Conservation (phyloP, 164 flowering plant species). For the Euptelea pleiosperma region DNA sequence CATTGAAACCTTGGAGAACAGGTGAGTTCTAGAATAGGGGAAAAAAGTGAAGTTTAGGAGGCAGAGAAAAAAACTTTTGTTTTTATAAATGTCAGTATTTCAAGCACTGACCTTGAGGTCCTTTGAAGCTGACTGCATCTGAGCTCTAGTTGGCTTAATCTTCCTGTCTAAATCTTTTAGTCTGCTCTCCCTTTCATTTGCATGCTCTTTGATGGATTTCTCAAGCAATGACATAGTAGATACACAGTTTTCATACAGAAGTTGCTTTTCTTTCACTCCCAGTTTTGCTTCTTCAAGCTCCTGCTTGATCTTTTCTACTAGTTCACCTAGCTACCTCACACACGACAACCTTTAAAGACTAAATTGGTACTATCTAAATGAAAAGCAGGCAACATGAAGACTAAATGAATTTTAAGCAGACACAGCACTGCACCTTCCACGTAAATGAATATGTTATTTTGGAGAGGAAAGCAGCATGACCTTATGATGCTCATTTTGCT, state of each 20-base stretch:
- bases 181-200: slow-evolving; percentile 58
- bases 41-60: background rate
- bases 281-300: slow-evolving; percentile 76
- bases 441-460: background rate
- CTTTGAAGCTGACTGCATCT: slow-evolving; percentile 76
- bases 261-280: slow-evolving; percentile 53
- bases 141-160: slow-evolving; percentile 55
- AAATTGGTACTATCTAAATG: background rate
- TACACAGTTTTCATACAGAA: slow-evolving; percentile 44
- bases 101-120: slow-evolving; percentile 66
- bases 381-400: background rate
- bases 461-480: slow-evolving; percentile 29
- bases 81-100: background rate
- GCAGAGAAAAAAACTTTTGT: background rate
- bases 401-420: background rate
- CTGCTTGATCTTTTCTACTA: slow-evolving; percentile 67
- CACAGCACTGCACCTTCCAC: background rate
- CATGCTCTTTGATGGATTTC: slow-evolving; percentile 71
- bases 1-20: too few relatives aligned
- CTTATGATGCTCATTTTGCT: slow-evolving; percentile 98
- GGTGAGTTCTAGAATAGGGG: too few relatives aligned
- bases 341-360: slow-evolving; percentile 6
- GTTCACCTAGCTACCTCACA: slow-evolving; percentile 62
- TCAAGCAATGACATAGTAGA: slow-evolving; percentile 57
- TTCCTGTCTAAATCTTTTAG: slow-evolving; percentile 74